These are phyloP conservation scores for Fusarium udum DNA, from an alignment of 2,329 filamentous ascomycete genomes.

Conservation along the genomic window DNA sequence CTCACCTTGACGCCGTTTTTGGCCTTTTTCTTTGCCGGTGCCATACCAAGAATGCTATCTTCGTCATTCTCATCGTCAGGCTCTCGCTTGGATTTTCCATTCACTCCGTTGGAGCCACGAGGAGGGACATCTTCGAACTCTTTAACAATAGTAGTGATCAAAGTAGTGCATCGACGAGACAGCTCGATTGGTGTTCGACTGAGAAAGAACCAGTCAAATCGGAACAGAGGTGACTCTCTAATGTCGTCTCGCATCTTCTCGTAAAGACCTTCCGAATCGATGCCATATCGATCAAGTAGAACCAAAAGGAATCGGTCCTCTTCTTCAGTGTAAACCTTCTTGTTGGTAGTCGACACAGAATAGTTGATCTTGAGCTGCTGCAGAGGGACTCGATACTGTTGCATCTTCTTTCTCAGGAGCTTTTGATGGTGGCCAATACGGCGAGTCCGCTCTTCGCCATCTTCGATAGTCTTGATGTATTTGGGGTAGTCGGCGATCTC, in stretches of 20 bases:
- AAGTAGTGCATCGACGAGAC: constrained; percentile 88
- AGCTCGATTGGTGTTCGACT: constrained; percentile 94
- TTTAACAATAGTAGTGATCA: constrained; percentile 92
- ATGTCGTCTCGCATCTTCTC: constrained; percentile 98
- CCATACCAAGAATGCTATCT: constrained; percentile 79
- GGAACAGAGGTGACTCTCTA: constrained; percentile 90
- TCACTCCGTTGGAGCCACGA: constrained; percentile 66
- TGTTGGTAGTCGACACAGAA: constrained; percentile 98
- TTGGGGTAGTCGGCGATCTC: constrained; percentile 91
- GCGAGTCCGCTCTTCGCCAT: constrained; percentile 88
- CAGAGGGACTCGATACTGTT: constrained; percentile 94
- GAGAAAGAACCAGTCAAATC: constrained; percentile 99
- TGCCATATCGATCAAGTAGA: constrained; percentile 88
- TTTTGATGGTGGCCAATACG: constrained; percentile 93
- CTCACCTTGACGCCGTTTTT: constrained; percentile 87
- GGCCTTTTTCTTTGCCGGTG: constrained; percentile 92
- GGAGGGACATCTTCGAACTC: constrained; percentile 82
- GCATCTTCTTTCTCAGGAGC: constrained; percentile 93
- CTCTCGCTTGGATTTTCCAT: constrained; percentile 78
- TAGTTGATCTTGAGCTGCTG: constrained; percentile 99
- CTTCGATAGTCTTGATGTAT: constrained; percentile 87
- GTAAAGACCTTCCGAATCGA: constrained; percentile 90
- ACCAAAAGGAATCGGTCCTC: constrained; percentile 96
- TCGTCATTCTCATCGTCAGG: constrained; percentile 85
- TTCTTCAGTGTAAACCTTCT: constrained; percentile 99